These are phyloP conservation scores for Sclerotinia glacialis DNA, from an alignment of 2,329 filamentous ascomycete genomes.

Conservation along the genomic window DNA sequence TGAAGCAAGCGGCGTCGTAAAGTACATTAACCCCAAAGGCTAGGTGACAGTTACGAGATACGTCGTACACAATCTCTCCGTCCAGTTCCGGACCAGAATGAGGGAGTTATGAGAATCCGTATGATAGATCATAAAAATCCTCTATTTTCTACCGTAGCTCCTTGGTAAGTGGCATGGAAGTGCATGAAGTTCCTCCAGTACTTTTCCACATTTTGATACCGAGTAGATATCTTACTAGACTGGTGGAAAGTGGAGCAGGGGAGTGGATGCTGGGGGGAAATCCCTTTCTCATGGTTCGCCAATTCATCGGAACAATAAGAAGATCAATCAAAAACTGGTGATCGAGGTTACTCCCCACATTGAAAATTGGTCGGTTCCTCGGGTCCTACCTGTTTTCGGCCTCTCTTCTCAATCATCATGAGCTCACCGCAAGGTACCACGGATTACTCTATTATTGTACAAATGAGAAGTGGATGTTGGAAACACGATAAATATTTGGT, in stretches of 20 bases:
- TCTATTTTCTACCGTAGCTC: not conserved
- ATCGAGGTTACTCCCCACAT: conserved; percentile 2
- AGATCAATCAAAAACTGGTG: conserved; percentile 10
- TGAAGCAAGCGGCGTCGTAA: not conserved
- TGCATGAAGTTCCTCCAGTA: not conserved
- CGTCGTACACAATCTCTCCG: not conserved
- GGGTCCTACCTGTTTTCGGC: conserved; percentile 3
- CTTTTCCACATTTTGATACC: conserved; percentile 7
- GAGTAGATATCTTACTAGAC: conserved; percentile 7
- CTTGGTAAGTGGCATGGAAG: not conserved
- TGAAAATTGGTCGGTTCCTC: conserved; percentile 1
- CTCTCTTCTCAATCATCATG: conserved; percentile 8
- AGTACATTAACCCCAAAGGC: not conserved
- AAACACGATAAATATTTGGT: not conserved
- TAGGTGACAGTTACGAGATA: conserved; percentile 10
- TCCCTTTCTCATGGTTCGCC: not conserved
- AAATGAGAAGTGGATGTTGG: conserved; percentile 1
- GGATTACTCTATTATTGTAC: not conserved
- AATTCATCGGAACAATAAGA: conserved; percentile 11
- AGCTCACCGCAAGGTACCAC: conserved; percentile 14
- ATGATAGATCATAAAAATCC: conserved; percentile 17
- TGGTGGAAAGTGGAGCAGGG: conserved; percentile 7
- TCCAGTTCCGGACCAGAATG: not conserved
- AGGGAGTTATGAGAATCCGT: not conserved
- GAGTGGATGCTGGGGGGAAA: conserved; percentile 4